phyloP scores from a whole-genome alignment of 345 rosid species.

The Gossypium stocksii region DNA sequence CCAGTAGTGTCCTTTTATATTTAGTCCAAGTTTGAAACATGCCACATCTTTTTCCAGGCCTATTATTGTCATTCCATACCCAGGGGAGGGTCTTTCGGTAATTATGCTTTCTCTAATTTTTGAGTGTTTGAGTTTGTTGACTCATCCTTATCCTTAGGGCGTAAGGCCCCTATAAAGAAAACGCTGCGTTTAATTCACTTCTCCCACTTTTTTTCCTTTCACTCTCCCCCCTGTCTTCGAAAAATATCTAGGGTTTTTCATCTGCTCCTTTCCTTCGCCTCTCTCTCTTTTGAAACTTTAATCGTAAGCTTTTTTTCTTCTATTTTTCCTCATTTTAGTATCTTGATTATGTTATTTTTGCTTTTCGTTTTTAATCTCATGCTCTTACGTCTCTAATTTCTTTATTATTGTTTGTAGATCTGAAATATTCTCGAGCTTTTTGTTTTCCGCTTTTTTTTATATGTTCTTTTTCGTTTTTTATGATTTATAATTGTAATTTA shows the following conservation, averaged over 20 bases:
- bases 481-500: neutral
- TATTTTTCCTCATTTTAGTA: neutral
- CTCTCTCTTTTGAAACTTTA: neutral
- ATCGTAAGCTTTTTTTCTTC: neutral
- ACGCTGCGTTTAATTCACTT: neutral
- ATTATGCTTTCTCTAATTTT: neutral
- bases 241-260: constrained; percentile 2
- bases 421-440: neutral
- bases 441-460: neutral
- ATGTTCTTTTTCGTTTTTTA: neutral
- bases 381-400: neutral
- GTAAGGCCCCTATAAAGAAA: neutral
- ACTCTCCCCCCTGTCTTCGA: neutral
- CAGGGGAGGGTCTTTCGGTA: neutral
- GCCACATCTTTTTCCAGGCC: neutral
- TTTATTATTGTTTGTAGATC: neutral
- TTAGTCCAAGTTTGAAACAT: neutral
- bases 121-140: neutral
- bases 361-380: neutral
- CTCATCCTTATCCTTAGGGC: constrained; percentile 6
- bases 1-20: neutral
- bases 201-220: neutral
- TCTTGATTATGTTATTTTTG: neutral
- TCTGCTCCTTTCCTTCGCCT: neutral
- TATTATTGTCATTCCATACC: neutral